Evolutionary conservation across 352 stramenopile species (phyloP).

Genomic region (Globisporangium carolinianum): DNA sequence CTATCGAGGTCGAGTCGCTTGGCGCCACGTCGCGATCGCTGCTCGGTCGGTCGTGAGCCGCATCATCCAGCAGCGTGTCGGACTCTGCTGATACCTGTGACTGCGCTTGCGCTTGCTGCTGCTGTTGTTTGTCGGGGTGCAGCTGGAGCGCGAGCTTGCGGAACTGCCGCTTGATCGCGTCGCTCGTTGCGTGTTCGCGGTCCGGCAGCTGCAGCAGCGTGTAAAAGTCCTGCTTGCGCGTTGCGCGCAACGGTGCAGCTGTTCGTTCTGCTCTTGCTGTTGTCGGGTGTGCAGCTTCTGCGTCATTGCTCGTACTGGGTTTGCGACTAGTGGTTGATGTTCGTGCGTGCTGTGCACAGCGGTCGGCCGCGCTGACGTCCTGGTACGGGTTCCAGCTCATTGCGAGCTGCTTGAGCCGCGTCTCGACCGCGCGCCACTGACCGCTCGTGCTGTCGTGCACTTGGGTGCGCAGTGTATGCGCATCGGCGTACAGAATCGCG

Average conservation of each 20-base stretch:
- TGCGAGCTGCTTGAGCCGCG: conserved; percentile 47
- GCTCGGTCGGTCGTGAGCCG: neutral
- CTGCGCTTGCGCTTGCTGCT: conserved; percentile 10
- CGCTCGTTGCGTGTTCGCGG: conserved; percentile 15
- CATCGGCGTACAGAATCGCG: conserved; percentile 47
- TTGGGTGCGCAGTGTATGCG: conserved; percentile 59
- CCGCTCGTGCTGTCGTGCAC: conserved; percentile 55
- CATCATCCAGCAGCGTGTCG: neutral
- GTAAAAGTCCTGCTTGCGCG: conserved; percentile 54
- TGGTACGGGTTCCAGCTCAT: conserved; percentile 78
- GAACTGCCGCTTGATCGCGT: conserved; percentile 65
- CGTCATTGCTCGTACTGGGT: too few relatives aligned
- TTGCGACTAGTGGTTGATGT: neutral
- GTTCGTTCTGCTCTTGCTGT: neutral
- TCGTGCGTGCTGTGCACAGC: conserved; percentile 9
- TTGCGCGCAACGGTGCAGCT: conserved; percentile 5
- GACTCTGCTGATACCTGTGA: neutral
- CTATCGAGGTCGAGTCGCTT: neutral
- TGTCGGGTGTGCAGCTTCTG: neutral
- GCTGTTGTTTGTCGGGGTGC: conserved; percentile 62
- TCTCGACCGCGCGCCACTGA: conserved; percentile 49
- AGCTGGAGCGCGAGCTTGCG: conserved; percentile 50
- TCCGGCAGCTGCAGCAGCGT: conserved; percentile 38
- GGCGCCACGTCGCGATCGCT: conserved; percentile 6
- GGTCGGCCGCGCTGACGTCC: conserved; percentile 24